phyloP scores from a whole-genome alignment of 441 rosid species.

The Gossypium schwendimanii region DNA sequence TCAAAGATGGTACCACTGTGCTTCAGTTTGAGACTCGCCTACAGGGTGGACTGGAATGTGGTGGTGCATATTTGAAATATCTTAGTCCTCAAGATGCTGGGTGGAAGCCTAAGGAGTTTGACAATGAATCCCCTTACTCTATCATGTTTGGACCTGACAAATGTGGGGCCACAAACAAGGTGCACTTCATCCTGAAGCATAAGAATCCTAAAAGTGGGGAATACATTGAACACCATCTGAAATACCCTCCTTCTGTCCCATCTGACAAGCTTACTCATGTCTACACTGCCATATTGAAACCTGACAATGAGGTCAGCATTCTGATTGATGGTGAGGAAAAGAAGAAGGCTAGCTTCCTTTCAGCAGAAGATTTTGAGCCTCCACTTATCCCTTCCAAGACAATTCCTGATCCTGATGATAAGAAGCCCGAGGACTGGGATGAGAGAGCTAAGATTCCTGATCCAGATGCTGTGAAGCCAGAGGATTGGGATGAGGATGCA shows the following conservation, averaged over 20 bases:
- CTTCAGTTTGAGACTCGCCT: constrained; percentile 86
- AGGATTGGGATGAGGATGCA: constrained; percentile 97
- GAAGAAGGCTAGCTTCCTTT: constrained; percentile 68
- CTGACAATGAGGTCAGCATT: constrained; percentile 71
- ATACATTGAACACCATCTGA: constrained; percentile 83
- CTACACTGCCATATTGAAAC: constrained; percentile 82
- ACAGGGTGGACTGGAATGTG: constrained; percentile 93
- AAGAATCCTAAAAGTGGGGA: constrained; percentile 92
- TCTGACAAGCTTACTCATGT: constrained; percentile 91
- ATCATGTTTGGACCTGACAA: constrained; percentile 99
- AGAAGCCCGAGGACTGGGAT: constrained; percentile 95
- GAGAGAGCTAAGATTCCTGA: constrained; percentile 83
- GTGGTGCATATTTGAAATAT: constrained; percentile 90
- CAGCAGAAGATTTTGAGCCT: constrained; percentile 80
- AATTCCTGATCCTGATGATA: constrained; percentile 88
- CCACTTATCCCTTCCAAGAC: constrained; percentile 80
- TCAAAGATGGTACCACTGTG: constrained; percentile 67
- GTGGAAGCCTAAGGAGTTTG: constrained; percentile 68
- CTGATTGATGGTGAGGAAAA: constrained; percentile 86
- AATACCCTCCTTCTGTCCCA: constrained; percentile 83
- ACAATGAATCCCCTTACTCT: constrained; percentile 77
- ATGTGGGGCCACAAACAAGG: constrained; percentile 91
- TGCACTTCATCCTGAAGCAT: constrained; percentile 88
- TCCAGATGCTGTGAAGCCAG: constrained; percentile 72
- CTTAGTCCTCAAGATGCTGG: constrained; percentile 83